Evolutionary conservation across 2,329 filamentous ascomycete species (phyloP).

Genomic region (Exophiala alcalophila): DNA sequence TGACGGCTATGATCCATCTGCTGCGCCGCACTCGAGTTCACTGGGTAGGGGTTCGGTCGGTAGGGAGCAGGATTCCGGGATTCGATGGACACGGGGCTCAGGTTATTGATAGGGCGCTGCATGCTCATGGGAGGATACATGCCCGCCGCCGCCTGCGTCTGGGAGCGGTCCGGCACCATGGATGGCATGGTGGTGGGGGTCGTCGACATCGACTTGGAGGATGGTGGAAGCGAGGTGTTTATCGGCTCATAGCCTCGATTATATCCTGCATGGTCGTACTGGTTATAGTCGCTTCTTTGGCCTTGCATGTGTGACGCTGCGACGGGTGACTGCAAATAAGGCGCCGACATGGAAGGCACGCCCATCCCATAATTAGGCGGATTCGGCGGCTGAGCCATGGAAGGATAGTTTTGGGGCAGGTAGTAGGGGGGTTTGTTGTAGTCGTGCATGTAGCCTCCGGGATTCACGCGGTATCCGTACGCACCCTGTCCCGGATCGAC

Average conservation of each 20-base stretch:
- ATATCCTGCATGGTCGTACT: slow-evolving; percentile 29
- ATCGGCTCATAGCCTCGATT: slow-evolving; percentile 26
- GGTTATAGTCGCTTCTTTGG: slow-evolving; percentile 27
- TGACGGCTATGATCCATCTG: slow-evolving; percentile 26
- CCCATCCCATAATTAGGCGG: slow-evolving; percentile 23
- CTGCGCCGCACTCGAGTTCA: slow-evolving; percentile 13
- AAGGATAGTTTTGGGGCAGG: slow-evolving; percentile 24
- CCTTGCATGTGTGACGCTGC: slow-evolving; percentile 21
- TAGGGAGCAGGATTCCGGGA: slow-evolving; percentile 24
- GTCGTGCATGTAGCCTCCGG: slow-evolving; percentile 31
- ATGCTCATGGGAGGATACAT: slow-evolving; percentile 32
- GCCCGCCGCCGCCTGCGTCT: slow-evolving; percentile 15
- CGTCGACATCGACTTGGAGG: slow-evolving; percentile 26
- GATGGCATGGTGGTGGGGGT: slow-evolving; percentile 28
- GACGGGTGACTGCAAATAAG: slow-evolving; percentile 27
- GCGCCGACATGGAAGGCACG: slow-evolving; percentile 24
- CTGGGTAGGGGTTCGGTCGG: slow-evolving; percentile 23
- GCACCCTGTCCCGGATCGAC: slow-evolving; percentile 40
- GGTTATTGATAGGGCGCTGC: slow-evolving; percentile 27
- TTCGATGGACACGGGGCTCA: slow-evolving; percentile 30
- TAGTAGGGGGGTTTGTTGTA: slow-evolving; percentile 24
- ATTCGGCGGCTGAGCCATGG: slow-evolving; percentile 24
- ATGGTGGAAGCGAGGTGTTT: slow-evolving; percentile 19
- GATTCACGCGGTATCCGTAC: slow-evolving; percentile 41
- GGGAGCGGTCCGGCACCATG: slow-evolving; percentile 25